These are phyloP conservation scores for Eucalyptus leucophloia DNA, from an alignment of 345 rosid genomes.

Conservation along the genomic window DNA sequence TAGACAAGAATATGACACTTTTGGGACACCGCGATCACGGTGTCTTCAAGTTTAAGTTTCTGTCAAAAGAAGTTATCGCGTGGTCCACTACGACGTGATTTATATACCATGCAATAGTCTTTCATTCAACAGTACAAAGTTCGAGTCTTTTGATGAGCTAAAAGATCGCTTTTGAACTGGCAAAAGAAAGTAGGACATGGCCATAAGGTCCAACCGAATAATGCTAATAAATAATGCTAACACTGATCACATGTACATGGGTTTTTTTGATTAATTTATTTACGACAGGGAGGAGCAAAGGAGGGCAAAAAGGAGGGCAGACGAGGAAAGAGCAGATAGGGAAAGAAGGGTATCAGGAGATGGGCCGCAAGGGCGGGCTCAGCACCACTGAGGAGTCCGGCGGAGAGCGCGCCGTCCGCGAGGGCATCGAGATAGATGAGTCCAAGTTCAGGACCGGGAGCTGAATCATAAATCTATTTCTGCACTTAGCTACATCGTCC, in stretches of 20 bases:
- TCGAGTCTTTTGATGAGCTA: neutral
- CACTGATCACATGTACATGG: neutral
- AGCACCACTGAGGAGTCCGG: conserved; percentile 49
- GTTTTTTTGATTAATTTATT: neutral
- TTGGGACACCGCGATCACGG: neutral
- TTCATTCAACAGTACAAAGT: neutral
- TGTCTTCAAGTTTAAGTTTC: neutral
- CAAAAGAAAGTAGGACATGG: neutral
- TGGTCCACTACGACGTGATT: neutral
- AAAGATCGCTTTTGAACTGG: neutral
- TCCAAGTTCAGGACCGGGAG: conserved; percentile 35
- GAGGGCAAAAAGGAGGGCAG: conserved; percentile 22
- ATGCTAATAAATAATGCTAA: neutral
- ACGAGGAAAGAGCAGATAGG: conserved; percentile 65
- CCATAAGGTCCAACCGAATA: neutral
- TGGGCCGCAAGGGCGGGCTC: conserved; percentile 69
- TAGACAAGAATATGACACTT: neutral
- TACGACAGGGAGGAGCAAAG: conserved; percentile 21
- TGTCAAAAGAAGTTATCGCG: neutral
- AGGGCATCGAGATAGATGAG: conserved; percentile 57
- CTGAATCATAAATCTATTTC: neutral
- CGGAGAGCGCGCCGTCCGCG: conserved; percentile 40
- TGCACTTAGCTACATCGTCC: neutral
- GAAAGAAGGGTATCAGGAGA: conserved; percentile 52
- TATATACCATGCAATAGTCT: neutral